Evolutionary conservation across 495 filamentous ascomycete species (phyloP).

Genomic region (Aspergillus homomorphus): DNA sequence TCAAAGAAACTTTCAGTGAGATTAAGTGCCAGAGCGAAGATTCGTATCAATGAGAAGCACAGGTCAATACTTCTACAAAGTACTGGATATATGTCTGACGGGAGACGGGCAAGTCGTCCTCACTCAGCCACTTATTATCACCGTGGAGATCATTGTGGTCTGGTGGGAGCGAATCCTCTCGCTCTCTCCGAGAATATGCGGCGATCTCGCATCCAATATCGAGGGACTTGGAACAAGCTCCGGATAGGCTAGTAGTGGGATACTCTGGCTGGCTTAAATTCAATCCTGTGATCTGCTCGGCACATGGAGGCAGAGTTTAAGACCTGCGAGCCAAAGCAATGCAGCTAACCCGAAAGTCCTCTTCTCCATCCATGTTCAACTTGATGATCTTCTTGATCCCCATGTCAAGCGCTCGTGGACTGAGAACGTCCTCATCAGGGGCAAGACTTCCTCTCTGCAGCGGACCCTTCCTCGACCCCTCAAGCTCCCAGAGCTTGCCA

Average conservation of each 20-base stretch:
- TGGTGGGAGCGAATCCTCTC: constrained; percentile 14
- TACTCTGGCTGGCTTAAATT: constrained; percentile 12
- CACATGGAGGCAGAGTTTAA: constrained; percentile 17
- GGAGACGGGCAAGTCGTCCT: constrained; percentile 22
- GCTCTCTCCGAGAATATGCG: constrained; percentile 25
- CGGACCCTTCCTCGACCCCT: constrained; percentile 11
- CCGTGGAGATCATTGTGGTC: constrained; percentile 26
- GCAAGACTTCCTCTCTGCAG: constrained; percentile 4
- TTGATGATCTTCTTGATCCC: background rate
- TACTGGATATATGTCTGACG: constrained; percentile 23
- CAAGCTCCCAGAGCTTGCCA: constrained; percentile 12
- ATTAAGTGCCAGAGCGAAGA: constrained; percentile 46
- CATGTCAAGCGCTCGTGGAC: constrained; percentile 3
- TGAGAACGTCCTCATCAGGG: constrained; percentile 11
- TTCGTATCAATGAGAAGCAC: constrained; percentile 33
- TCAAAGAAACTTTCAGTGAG: constrained; percentile 47
- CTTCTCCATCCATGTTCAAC: background rate
- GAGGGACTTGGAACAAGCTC: constrained; percentile 39
- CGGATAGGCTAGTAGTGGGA: background rate
- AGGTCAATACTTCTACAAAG: constrained; percentile 29
- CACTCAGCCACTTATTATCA: constrained; percentile 28
- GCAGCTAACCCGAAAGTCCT: background rate
- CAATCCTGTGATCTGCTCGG: constrained; percentile 27
- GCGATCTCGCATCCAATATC: constrained; percentile 40
- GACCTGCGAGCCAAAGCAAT: background rate